phyloP scores from a whole-genome alignment of 164 flowering plant species.

The Protea cynaroides region DNA sequence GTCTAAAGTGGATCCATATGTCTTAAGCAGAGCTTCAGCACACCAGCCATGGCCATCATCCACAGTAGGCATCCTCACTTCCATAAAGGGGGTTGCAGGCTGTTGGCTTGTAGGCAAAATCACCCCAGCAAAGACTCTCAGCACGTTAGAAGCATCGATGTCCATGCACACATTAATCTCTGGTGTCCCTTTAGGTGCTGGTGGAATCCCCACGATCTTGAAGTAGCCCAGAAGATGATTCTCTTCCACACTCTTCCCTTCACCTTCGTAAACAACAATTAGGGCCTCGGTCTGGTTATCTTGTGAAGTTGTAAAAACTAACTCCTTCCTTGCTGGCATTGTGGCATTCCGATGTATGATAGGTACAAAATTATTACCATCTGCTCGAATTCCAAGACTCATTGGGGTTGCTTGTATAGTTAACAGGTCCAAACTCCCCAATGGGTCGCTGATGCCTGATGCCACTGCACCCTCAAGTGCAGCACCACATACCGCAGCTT shows the following conservation, averaged over 20 bases:
- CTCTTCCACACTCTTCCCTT: constrained; percentile 43
- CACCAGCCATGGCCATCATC: constrained; percentile 99
- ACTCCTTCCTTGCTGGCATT: constrained; percentile 65
- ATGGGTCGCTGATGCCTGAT: constrained; percentile 70
- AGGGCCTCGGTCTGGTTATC: constrained; percentile 77
- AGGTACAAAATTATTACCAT: constrained; percentile 53
- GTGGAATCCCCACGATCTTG: constrained; percentile 71
- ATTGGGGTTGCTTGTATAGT: constrained; percentile 78
- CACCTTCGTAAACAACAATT: constrained; percentile 78
- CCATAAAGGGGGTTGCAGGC: constrained; percentile 52
- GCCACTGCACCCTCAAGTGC: constrained; percentile 95
- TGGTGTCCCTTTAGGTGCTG: constrained; percentile 66
- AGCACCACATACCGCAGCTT: constrained; percentile 85
- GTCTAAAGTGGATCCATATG: constrained; percentile 54
- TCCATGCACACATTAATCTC: constrained; percentile 88
- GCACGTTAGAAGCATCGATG: constrained; percentile 67
- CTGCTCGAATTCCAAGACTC: constrained; percentile 62
- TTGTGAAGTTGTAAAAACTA: constrained; percentile 64
- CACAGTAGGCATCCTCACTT: constrained; percentile 83
- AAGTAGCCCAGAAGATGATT: constrained; percentile 81
- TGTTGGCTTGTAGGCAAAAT: constrained; percentile 36
- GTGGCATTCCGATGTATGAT: constrained; percentile 63
- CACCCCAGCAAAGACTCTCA: constrained; percentile 73
- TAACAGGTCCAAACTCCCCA: constrained; percentile 69
- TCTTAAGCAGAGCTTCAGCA: constrained; percentile 55